These are phyloP conservation scores for Cyclostephanos tholiformis DNA, from an alignment of 108 stramenopile species.

Conservation along the genomic window DNA sequence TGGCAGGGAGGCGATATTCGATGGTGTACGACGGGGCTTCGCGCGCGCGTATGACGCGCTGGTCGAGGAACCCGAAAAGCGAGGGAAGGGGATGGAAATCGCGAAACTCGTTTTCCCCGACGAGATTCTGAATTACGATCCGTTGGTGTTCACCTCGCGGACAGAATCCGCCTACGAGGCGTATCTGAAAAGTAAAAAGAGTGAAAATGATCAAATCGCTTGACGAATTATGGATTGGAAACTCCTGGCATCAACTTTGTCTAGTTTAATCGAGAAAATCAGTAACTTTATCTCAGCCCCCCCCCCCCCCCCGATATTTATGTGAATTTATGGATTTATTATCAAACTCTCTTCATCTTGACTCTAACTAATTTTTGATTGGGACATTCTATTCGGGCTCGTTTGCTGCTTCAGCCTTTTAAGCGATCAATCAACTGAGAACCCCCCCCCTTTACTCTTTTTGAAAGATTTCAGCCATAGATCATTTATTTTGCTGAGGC, in stretches of 20 bases:
- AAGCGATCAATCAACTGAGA: not conserved
- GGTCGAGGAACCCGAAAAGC: constrained; percentile 77
- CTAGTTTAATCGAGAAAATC: not conserved
- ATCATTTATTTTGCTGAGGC: constrained; percentile 11
- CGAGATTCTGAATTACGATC: constrained; percentile 85
- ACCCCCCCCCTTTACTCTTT: not conserved
- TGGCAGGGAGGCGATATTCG: constrained; percentile 78
- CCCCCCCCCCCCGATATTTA: not conserved
- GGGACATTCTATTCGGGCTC: no score
- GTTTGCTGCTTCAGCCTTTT: no score
- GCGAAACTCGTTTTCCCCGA: constrained; percentile 80
- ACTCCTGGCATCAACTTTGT: not conserved
- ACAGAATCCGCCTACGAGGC: constrained; percentile 58
- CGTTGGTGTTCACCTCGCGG: constrained; percentile 39
- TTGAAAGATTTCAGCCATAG: no score
- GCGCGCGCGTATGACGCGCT: constrained; percentile 91
- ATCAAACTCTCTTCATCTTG: not conserved
- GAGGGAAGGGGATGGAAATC: constrained; percentile 66
- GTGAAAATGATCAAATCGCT: not conserved
- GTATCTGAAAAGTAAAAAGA: constrained; percentile 39
- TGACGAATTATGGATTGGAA: not conserved
- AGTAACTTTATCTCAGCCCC: not conserved
- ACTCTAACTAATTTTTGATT: not conserved
- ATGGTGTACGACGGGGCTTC: constrained; percentile 87
- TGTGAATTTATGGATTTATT: not conserved